Evolutionary conservation across 164 flowering plant genomes (phyloP), one percentile per base, ranked within the genome.

Genomic region (Magnolia officinalis): DNA sequence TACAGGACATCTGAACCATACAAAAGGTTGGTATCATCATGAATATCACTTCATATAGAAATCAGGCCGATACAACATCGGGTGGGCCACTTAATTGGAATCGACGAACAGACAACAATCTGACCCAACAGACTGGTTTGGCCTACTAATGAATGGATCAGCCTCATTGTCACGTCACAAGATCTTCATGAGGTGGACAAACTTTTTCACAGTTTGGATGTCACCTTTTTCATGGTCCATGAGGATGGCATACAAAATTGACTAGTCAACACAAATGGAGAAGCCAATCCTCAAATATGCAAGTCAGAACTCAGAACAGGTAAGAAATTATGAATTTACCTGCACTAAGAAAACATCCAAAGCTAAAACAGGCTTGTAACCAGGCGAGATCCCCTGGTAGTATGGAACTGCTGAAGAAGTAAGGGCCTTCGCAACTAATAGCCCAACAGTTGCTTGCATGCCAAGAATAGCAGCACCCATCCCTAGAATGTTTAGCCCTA

Each of bases 381-480:
- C 98, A 77, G 97, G 97, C 75, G 97, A 23, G 26, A 84, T 71
- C 55, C 94, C 92, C 83, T 90, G 97, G 80, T 91, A 89, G 76
- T 85, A 96, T 23, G 98, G 99, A 82, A 82, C 89, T 29, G 92
- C 91, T 29, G 98, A 89, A 77, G 98, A 80, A 66, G 99, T 94
- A 49, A 96, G 92, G 72, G 97, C 98, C 83, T 96, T 96, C 8
- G 95, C 99, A 78, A 94, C 98, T 84, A 96, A 81, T 72, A 82
- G 73, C 21, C 99, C 99, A 26, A 94, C 96, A 2, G 98, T 96
- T n/a, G 98, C 97, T 90, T 88, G 99, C 98, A 96, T 89, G 70
- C 99, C 98, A 74, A 94, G 89, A 72, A 96, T 77, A 20, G 99
- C 92, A 80, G 99, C 96, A 78, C 98, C 98, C 98, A 96, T 92